Percentiles rank a stretch among this genome's conserved stretches.
Evolutionary conservation across 352 stramenopile species (phyloP).

Genomic region (Phytophthora cactorum): DNA sequence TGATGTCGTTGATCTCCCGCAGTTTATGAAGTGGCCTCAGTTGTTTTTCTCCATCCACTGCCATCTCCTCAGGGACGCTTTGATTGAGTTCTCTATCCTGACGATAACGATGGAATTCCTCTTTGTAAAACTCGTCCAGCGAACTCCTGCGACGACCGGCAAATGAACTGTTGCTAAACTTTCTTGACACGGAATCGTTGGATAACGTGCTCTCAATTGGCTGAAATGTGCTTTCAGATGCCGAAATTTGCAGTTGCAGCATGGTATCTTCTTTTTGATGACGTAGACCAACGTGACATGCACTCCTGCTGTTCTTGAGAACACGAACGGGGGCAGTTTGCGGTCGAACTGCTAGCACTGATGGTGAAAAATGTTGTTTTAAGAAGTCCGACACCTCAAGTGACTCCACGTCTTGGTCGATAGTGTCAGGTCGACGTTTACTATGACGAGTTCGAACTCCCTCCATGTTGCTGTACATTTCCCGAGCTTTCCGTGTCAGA

Average conservation of each 20-base stretch:
- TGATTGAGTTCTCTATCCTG: slow-evolving; percentile 13
- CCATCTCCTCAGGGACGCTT: slow-evolving; percentile 4
- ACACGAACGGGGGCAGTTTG: slow-evolving; percentile 49
- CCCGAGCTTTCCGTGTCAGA: slow-evolving; percentile 51
- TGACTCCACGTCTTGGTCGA: slow-evolving; percentile 7
- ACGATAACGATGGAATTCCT: slow-evolving; percentile 50
- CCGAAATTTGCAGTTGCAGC: slow-evolving; percentile 14
- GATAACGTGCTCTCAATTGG: background rate
- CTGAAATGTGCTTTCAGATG: slow-evolving; percentile 19
- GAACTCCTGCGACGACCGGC: slow-evolving; percentile 38
- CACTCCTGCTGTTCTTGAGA: slow-evolving; percentile 14
- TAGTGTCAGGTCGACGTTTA: slow-evolving; percentile 10
- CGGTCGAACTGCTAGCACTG: slow-evolving; percentile 40
- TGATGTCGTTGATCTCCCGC: slow-evolving; percentile 69
- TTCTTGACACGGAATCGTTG: background rate
- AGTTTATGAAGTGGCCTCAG: slow-evolving; percentile 54
- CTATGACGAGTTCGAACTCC: slow-evolving; percentile 16
- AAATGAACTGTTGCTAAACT: background rate
- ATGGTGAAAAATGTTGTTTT: slow-evolving; percentile 49
- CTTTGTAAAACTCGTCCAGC: slow-evolving; percentile 57
- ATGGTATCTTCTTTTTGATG: slow-evolving; percentile 2
- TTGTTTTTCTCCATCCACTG: slow-evolving; percentile 9
- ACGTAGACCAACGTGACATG: slow-evolving; percentile 5
- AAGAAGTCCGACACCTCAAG: slow-evolving; percentile 61
- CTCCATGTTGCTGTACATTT: slow-evolving; percentile 69